Base-by-base conservation (phyloP, 495 filamentous ascomycete genomes). In the Chaetomium tenue region DNA sequence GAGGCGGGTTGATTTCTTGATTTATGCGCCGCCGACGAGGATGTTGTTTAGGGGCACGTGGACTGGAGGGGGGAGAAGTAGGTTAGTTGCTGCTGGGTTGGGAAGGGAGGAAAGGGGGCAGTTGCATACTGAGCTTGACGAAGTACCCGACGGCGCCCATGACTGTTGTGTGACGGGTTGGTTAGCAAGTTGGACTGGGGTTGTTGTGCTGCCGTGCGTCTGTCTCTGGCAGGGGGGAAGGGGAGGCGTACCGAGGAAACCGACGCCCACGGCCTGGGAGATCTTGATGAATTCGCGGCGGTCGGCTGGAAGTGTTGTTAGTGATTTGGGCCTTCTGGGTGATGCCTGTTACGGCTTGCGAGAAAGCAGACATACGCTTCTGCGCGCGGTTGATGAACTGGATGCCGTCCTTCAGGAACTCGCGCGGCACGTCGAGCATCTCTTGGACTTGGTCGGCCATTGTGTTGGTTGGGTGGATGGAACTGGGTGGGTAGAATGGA, bases 241-340 rank as follows among this genome's bases (percentile, higher is more conserved):
- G 51, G 12, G 28, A 37, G 11, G 52, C 70, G 50, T 71, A 74
- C 71, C 69, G 23, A 75, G 67, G 66, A 77, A 75, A 60, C 75
- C 75, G 68, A 96, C 88, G 68, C 93, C 94, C 64, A 98, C 94
- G 64, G 94, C 93, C 77, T 97, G 92, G 71, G 86, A 91, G 78
- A 98, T 94, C 82, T 94, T 92, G 72, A 96, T 84, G 81, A 96
- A 98, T 72, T 96, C 92, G 64, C 87, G 83, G 75, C 85, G 85
- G 77, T 96, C 92, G 70, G 92, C 75, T 77, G 64, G 30, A 25
- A 16, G 42, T 22, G 11, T 18, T 18, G n/a, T 47, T 23, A 64
- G 28, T 1, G n/a, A 37, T 46, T 46, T 13, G 4, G 7, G 55
- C 20, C 28, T 13, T 46, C 1, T 20, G 42, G 33, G 5, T 37